A percentile compares a stretch with the other conserved stretches of the same genome.
These are phyloP conservation scores for Candida sanyaensis DNA, from an alignment of 1,139 yeast genomes.

Conservation along the genomic window DNA sequence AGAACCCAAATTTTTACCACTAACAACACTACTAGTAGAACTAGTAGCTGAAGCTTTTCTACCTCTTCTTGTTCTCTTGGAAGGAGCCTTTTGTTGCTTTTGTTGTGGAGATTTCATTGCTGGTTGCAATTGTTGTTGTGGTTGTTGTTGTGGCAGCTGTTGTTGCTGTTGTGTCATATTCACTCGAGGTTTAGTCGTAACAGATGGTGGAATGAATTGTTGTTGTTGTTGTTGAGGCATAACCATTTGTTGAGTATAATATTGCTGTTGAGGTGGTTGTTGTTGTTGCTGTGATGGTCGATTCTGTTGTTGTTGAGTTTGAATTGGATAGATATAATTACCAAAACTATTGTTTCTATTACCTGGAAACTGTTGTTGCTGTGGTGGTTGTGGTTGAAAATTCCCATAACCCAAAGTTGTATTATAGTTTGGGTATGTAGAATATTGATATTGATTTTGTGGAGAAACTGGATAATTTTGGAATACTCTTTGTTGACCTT, in stretches of 20 bases:
- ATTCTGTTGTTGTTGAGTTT: constrained; percentile 9
- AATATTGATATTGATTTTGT: constrained; percentile 13
- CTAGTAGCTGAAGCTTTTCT: constrained; percentile 2
- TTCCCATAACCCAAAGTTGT: constrained; percentile 8
- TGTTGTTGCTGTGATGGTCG: constrained; percentile 4
- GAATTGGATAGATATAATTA: constrained; percentile 12
- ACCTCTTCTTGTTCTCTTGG: constrained; percentile 1
- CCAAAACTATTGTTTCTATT: constrained; percentile 14
- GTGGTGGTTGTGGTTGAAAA: background rate
- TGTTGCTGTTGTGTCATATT: background rate
- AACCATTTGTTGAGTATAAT: constrained; percentile 7
- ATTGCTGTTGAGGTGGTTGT: constrained; percentile 8
- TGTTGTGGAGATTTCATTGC: constrained; percentile 6
- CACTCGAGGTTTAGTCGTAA: background rate
- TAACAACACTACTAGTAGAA: background rate
- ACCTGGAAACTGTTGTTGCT: constrained; percentile 9
- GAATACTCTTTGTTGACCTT: constrained; percentile 10
- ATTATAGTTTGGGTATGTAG: constrained; percentile 12
- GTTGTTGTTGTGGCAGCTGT: constrained; percentile 3
- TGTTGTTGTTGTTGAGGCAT: constrained; percentile 12
- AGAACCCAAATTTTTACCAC: constrained; percentile 3
- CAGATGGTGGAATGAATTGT: constrained; percentile 9
- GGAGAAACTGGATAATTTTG: constrained; percentile 13
- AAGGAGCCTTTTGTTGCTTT: constrained; percentile 3
- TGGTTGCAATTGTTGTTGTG: constrained; percentile 3